A percentile compares a stretch with the other conserved stretches of the same genome.
phyloP scores from a whole-genome alignment of 352 stramenopile species.

The Pythium chondricola region DNA sequence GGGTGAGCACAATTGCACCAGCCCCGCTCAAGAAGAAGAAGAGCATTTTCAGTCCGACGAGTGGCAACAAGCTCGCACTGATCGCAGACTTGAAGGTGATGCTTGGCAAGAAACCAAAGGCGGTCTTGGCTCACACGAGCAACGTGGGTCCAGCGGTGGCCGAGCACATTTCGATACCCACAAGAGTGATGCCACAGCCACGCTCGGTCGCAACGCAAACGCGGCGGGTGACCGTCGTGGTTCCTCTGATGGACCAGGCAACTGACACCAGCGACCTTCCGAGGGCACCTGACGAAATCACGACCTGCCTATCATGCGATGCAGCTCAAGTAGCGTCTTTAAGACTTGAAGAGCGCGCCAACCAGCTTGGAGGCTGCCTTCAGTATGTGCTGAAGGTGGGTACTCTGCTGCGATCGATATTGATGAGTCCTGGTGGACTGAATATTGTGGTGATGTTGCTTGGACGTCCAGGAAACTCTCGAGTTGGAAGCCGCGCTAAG shows the following conservation, averaged over 20 bases:
- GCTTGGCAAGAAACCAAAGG: not conserved
- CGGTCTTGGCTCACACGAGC: too few species aligned
- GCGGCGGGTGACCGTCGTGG: not conserved
- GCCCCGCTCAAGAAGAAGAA: not conserved
- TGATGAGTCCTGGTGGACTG: too few species aligned
- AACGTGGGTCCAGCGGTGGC: too few species aligned
- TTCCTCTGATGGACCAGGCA: constrained; percentile 2
- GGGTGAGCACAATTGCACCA: too few species aligned
- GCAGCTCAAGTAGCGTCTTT: too few species aligned
- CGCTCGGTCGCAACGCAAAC: constrained; percentile 8
- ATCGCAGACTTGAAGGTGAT: not conserved
- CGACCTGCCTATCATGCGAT: too few species aligned
- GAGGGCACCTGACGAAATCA: not conserved
- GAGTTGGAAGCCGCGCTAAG: constrained; percentile 3
- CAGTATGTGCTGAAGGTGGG: too few species aligned
- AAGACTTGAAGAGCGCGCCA: not conserved
- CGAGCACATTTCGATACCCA: too few species aligned
- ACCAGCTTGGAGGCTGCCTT: too few species aligned
- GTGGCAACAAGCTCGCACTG: not conserved
- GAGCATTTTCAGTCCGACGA: not conserved
- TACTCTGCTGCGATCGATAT: too few species aligned
- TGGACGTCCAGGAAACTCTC: constrained; percentile 2
- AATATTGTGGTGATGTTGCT: too few species aligned
- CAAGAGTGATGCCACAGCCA: not conserved
- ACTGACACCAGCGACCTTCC: constrained; percentile 8